These are phyloP conservation scores for Aegilops speltoides DNA, from an alignment of 176 grass and related monocot species.

Conservation along the genomic window DNA sequence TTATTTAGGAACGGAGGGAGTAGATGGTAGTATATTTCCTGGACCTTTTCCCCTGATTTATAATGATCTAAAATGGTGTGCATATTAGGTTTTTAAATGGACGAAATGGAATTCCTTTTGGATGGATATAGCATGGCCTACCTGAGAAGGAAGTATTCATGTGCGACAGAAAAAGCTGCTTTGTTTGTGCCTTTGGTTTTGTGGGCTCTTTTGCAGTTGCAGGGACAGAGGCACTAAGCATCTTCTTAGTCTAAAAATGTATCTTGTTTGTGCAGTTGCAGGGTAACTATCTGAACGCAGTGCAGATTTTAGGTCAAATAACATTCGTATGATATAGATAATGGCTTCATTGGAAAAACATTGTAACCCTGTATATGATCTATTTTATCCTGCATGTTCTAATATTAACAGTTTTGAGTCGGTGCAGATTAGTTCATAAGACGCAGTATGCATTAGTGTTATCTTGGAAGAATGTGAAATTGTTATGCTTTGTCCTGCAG, in stretches of 20 bases:
- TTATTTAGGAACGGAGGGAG: too few species aligned
- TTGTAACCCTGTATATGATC: neutral
- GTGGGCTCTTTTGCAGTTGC: conserved; percentile 42
- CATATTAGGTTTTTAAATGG: conserved; percentile 53
- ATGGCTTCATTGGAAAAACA: neutral
- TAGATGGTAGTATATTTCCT: neutral
- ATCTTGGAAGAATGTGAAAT: conserved; percentile 4
- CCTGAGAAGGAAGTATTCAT: conserved; percentile 42
- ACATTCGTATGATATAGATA: neutral
- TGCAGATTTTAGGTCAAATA: conserved; percentile 32
- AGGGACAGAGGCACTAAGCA: conserved; percentile 28
- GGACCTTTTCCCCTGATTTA: conserved; percentile 24
- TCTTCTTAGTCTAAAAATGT: conserved; percentile 1
- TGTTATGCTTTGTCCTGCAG: neutral
- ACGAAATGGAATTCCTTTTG: conserved; percentile 30
- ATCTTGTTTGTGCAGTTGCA: conserved; percentile 30
- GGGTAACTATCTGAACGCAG: neutral
- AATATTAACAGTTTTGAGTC: conserved; percentile 41
- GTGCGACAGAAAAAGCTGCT: conserved; percentile 22
- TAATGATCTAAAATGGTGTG: conserved; percentile 54
- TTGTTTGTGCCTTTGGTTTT: neutral
- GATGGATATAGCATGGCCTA: conserved; percentile 33
- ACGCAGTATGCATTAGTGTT: conserved; percentile 13
- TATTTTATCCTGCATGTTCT: neutral
- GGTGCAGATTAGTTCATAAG: conserved; percentile 42